Evolutionary conservation across 345 rosid genomes (phyloP).

Genomic region (Syzygium jambos): DNA sequence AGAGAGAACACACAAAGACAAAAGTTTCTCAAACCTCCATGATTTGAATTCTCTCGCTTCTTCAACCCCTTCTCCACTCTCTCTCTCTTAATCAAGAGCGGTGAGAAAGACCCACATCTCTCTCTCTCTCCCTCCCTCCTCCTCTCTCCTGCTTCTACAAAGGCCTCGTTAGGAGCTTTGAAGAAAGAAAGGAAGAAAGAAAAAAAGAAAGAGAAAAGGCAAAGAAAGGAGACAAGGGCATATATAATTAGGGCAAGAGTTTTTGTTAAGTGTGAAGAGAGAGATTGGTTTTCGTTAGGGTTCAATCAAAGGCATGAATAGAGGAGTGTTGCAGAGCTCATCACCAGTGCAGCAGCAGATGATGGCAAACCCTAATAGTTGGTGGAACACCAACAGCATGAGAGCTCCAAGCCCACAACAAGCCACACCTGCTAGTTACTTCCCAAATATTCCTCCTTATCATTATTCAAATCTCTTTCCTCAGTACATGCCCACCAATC

Average conservation of each 20-base stretch:
- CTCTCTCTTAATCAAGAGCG: slow-evolving; percentile 24
- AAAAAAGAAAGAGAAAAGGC: slow-evolving; percentile 4
- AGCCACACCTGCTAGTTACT: background rate
- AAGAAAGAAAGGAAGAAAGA: background rate
- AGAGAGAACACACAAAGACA: slow-evolving; percentile 26
- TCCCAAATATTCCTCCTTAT: background rate
- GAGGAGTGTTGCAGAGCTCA: slow-evolving; percentile 29
- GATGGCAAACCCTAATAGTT: slow-evolving; percentile 31
- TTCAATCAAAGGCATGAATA: slow-evolving; percentile 9
- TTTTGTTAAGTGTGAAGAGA: background rate
- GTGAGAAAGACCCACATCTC: slow-evolving; percentile 4
- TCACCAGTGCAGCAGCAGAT: slow-evolving; percentile 28
- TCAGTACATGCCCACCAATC: background rate
- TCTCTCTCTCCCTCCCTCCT: background rate
- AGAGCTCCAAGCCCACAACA: slow-evolving; percentile 3
- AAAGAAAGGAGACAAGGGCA: background rate
- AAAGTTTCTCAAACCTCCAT: slow-evolving; percentile 33
- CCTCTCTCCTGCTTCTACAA: slow-evolving; percentile 38
- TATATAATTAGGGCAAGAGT: slow-evolving; percentile 2
- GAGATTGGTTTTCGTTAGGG: background rate
- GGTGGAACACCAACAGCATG: slow-evolving; percentile 19
- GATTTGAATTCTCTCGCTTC: slow-evolving; percentile 35
- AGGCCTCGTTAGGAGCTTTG: slow-evolving; percentile 27
- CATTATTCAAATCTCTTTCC: background rate
- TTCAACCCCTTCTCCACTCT: background rate